These are phyloP conservation scores for Populus davidiana DNA, from an alignment of 345 rosid species.

Conservation along the genomic window DNA sequence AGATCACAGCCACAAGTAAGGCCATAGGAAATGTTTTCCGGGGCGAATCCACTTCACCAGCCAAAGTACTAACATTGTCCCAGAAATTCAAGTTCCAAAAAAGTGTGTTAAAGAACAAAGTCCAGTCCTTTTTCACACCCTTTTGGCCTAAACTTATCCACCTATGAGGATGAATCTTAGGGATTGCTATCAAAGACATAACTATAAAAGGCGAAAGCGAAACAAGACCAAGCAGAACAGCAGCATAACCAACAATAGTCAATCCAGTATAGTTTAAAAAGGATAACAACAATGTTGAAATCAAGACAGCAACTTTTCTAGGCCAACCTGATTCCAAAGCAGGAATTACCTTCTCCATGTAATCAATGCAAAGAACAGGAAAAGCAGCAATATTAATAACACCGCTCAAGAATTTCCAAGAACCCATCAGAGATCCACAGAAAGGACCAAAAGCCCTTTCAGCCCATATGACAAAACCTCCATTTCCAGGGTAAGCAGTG, in stretches of 20 bases:
- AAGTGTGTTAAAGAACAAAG: conserved; percentile 74
- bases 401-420: conserved; percentile 77
- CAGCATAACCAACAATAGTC: conserved; percentile 67
- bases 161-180: conserved; percentile 58
- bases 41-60: conserved; percentile 76
- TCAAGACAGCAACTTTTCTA: conserved; percentile 34
- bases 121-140: conserved; percentile 67
- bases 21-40: conserved; percentile 68
- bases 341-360: conserved; percentile 49
- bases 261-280: conserved; percentile 69
- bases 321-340: conserved; percentile 56
- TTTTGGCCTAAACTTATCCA: conserved; percentile 71
- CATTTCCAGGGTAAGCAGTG: conserved; percentile 79
- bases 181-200: conserved; percentile 63
- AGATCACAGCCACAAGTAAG: conserved; percentile 55
- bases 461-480: conserved; percentile 86
- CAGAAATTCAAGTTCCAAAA: conserved; percentile 94
- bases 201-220: conserved; percentile 72
- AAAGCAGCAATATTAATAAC: conserved; percentile 78
- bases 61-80: conserved; percentile 85
- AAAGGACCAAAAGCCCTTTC: conserved; percentile 71
- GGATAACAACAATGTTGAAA: conserved; percentile 46
- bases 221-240: conserved; percentile 60
- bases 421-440: conserved; percentile 71
- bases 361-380: conserved; percentile 63